Evolutionary conservation across 805 yeast genomes (phyloP).

Genomic region (Zygosaccharomyces gambellarensis): DNA sequence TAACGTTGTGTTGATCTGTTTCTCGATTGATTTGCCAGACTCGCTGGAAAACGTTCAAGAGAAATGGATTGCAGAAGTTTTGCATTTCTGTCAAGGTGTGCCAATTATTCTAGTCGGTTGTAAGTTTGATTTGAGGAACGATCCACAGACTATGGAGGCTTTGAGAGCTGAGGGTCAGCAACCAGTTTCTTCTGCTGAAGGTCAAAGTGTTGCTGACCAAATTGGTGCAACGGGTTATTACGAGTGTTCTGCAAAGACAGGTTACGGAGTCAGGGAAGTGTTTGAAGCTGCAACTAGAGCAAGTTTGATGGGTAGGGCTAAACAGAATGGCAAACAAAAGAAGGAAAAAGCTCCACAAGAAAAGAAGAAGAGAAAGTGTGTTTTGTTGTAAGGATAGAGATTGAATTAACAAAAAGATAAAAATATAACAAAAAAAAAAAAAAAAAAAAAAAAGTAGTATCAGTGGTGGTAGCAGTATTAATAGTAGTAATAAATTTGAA

Average conservation of each 20-base stretch:
- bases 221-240: constrained; percentile 82
- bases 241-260: constrained; percentile 90
- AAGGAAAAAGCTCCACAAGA: constrained; percentile 38
- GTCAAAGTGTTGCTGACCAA: constrained; percentile 80
- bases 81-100: constrained; percentile 90
- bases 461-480: too few species aligned
- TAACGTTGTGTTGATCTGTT: constrained; percentile 86
- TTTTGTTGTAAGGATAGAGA: constrained; percentile 45
- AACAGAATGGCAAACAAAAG: constrained; percentile 22
- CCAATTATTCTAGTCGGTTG: constrained; percentile 92
- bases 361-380: constrained; percentile 68
- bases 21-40: constrained; percentile 86
- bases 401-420: not conserved
- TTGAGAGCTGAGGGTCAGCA: constrained; percentile 69
- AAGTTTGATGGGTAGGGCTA: constrained; percentile 59
- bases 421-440: not conserved
- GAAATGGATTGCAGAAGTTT: constrained; percentile 91
- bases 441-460: not conserved
- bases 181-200: constrained; percentile 79
- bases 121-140: constrained; percentile 83
- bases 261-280: constrained; percentile 88
- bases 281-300: constrained; percentile 92
- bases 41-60: constrained; percentile 91
- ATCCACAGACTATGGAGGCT: constrained; percentile 68
- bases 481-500: too few species aligned